These are phyloP conservation scores for Saccharata proteae DNA, from an alignment of 2,329 filamentous ascomycete species.

Conservation along the genomic window DNA sequence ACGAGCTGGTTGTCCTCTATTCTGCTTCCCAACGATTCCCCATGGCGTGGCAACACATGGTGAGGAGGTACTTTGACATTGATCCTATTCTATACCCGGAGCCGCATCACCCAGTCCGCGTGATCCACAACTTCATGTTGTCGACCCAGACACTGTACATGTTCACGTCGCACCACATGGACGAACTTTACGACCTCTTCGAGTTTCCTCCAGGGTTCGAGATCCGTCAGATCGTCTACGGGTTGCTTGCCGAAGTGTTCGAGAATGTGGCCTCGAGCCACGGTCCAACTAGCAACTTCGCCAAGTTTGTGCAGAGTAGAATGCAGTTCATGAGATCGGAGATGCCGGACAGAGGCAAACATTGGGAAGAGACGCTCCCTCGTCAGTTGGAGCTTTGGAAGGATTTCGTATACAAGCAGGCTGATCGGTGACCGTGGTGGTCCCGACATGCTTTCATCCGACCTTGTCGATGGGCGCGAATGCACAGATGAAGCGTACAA, in stretches of 20 bases:
- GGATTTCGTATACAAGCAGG: too few species aligned
- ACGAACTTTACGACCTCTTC: not conserved
- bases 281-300: slow-evolving; percentile 29
- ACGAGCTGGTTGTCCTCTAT: slow-evolving; percentile 40
- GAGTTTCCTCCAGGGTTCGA: slow-evolving; percentile 23
- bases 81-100: slow-evolving; percentile 40
- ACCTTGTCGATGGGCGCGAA: too few species aligned
- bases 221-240: slow-evolving; percentile 29
- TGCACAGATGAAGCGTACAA: too few species aligned
- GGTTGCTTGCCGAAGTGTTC: slow-evolving; percentile 29
- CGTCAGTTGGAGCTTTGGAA: too few species aligned
- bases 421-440: too few species aligned
- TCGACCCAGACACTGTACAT: slow-evolving; percentile 25
- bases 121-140: slow-evolving; percentile 35
- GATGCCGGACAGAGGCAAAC: too few species aligned
- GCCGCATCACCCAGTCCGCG: slow-evolving; percentile 40
- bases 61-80: slow-evolving; percentile 39
- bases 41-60: slow-evolving; percentile 38
- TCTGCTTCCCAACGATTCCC: slow-evolving; percentile 27
- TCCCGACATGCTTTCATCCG: too few species aligned
- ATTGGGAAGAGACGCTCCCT: too few species aligned
- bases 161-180: slow-evolving; percentile 9
- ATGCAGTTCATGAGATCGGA: slow-evolving; percentile 25
- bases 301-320: slow-evolving; percentile 26
- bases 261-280: slow-evolving; percentile 30